Conservation (phyloP, 805 yeast genomes). For the Sugiyamaella mastotermitis region DNA sequence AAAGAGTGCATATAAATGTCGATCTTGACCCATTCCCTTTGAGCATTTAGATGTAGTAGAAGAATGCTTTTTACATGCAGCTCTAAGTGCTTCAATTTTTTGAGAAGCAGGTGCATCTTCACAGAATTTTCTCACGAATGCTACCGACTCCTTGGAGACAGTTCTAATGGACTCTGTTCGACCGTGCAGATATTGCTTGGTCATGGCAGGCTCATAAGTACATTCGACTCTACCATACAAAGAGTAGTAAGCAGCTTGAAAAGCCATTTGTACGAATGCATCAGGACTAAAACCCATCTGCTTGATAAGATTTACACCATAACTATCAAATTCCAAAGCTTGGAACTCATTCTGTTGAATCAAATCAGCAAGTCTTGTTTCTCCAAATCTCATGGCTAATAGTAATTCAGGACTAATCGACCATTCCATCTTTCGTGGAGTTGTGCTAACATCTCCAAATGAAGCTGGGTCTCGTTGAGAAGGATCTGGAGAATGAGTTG, state of each 20-base stretch:
- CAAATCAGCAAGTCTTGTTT: slow-evolving; percentile 79
- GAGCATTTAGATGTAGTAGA: slow-evolving; percentile 63
- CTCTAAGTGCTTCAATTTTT: slow-evolving; percentile 53
- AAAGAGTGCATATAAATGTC: slow-evolving; percentile 82
- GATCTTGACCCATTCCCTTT: slow-evolving; percentile 82
- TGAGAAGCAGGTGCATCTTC: slow-evolving; percentile 55
- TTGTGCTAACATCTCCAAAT: slow-evolving; percentile 45
- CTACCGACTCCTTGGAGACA: slow-evolving; percentile 72
- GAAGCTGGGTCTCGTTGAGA: slow-evolving; percentile 37
- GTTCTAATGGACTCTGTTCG: slow-evolving; percentile 89
- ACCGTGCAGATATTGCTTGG: slow-evolving; percentile 80
- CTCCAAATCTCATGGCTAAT: slow-evolving; percentile 80
- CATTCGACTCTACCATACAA: slow-evolving; percentile 89
- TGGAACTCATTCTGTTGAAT: slow-evolving; percentile 86
- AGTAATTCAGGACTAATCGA: slow-evolving; percentile 70
- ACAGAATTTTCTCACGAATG: slow-evolving; percentile 79
- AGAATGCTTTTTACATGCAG: slow-evolving; percentile 69
- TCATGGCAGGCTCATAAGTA: slow-evolving; percentile 96
- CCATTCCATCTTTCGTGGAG: slow-evolving; percentile 89
- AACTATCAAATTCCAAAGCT: slow-evolving; percentile 60
- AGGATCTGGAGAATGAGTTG: slow-evolving; percentile 44
- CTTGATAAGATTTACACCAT: slow-evolving; percentile 72
- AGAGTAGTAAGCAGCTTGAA: slow-evolving; percentile 89
- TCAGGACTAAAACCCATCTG: slow-evolving; percentile 87
- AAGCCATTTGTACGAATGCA: slow-evolving; percentile 90